A percentile compares a stretch with the other conserved stretches of the same genome.
Conservation (phyloP, 2,329 filamentous ascomycete species). For the Zopfia rhizophila region DNA sequence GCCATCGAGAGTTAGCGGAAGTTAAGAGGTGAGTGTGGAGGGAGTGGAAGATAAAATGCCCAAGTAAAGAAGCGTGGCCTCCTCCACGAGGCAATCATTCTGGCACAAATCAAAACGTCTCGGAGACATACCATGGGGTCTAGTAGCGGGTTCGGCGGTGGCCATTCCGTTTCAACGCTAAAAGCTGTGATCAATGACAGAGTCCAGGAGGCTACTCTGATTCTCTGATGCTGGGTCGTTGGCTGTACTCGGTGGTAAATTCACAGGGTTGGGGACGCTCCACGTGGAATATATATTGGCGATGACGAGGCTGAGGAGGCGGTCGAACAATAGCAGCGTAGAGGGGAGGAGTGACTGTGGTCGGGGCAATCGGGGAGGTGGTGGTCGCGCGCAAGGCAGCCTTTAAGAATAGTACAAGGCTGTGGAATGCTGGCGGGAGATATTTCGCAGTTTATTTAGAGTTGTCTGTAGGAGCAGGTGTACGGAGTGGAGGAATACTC, state of each 20-base stretch:
- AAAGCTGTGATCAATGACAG: constrained; percentile 10
- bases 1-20: constrained; percentile 42
- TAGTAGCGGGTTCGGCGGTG: constrained; percentile 55
- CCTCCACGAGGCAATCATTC: constrained; percentile 31
- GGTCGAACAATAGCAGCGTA: constrained; percentile 7
- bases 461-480: no score
- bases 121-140: constrained; percentile 55
- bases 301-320: constrained; percentile 29
- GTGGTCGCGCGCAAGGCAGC: no score
- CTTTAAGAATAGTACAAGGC: no score
- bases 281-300: constrained; percentile 33
- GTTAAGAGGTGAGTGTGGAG: constrained; percentile 9
- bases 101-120: constrained; percentile 28
- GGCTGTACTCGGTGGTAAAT: constrained; percentile 23
- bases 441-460: no score
- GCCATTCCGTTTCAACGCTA: constrained; percentile 49
- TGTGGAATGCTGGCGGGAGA: no score
- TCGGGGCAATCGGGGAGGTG: constrained; percentile 5
- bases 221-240: constrained; percentile 6
- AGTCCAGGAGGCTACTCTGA: constrained; percentile 18
- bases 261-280: constrained; percentile 24
- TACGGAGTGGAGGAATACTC: no score
- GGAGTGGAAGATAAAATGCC: constrained; percentile 4
- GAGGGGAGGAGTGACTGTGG: constrained; percentile 13
- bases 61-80: constrained; percentile 6